Conservation (phyloP, 495 filamentous ascomycete genomes). For the Penicillium egyptiacum region DNA sequence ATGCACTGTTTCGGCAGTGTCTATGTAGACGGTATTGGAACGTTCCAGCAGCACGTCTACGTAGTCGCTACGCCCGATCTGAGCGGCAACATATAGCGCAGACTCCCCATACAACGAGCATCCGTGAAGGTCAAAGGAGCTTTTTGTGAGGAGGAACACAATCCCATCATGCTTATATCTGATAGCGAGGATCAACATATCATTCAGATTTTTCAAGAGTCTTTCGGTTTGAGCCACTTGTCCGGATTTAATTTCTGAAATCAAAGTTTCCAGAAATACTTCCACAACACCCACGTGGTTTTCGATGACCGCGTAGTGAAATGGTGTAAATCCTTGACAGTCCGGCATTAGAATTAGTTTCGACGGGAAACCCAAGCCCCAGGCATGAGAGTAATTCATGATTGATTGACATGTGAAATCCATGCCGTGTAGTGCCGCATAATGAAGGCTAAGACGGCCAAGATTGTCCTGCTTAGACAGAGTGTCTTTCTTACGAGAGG, state of each 20-base stretch:
- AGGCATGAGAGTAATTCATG: not conserved
- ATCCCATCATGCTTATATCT: constrained; percentile 15
- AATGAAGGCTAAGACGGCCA: constrained; percentile 20
- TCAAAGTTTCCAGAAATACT: constrained; percentile 2
- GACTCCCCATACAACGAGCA: constrained; percentile 8
- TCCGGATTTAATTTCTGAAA: too few relatives aligned
- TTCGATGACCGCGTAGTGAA: constrained; percentile 16
- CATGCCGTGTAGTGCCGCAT: constrained; percentile 14
- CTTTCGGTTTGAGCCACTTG: not conserved
- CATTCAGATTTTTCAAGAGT: not conserved
- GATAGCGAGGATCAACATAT: constrained; percentile 11
- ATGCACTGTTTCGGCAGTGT: constrained; percentile 61
- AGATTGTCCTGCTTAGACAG: constrained; percentile 11
- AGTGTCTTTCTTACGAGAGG: not conserved
- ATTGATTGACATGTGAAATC: constrained; percentile 7
- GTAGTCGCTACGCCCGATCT: not conserved
- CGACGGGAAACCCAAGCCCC: not conserved
- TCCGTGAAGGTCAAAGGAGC: not conserved
- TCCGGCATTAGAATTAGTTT: constrained; percentile 8
- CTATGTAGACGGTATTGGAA: constrained; percentile 1
- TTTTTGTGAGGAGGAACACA: constrained; percentile 7
- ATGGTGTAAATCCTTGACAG: constrained; percentile 9
- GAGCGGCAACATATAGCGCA: constrained; percentile 14
- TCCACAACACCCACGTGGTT: constrained; percentile 8
- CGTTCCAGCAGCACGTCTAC: not conserved